Evolutionary conservation across 768 basidiomycete species (phyloP).

Genomic region (Rhodotorula babjevae): DNA sequence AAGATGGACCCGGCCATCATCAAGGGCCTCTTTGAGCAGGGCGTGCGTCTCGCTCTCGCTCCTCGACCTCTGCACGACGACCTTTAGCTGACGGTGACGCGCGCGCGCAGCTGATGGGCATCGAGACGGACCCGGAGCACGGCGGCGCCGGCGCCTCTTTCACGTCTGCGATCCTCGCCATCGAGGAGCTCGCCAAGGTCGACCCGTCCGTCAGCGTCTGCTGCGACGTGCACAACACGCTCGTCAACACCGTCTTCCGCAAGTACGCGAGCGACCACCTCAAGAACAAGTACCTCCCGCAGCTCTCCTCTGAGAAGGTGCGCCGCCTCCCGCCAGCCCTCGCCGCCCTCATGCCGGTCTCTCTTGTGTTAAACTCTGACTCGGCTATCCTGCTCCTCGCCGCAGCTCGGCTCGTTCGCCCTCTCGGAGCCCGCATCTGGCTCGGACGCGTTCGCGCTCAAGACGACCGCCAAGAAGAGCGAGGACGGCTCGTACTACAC

Average conservation of each 20-base stretch:
- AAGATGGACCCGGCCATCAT: constrained; percentile 84
- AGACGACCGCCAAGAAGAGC: constrained; percentile 79
- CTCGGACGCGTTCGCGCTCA: constrained; percentile 93
- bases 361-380: neutral
- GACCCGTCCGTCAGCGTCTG: constrained; percentile 95
- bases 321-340: constrained; percentile 3
- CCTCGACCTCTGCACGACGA: neutral
- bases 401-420: constrained; percentile 89
- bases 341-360: too few relatives aligned
- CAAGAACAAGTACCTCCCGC: constrained; percentile 80
- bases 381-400: neutral
- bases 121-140: constrained; percentile 77
- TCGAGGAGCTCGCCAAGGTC: constrained; percentile 93
- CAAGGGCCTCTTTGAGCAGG: constrained; percentile 86
- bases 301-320: constrained; percentile 72
- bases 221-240: constrained; percentile 97
- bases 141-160: constrained; percentile 88
- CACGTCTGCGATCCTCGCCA: constrained; percentile 88
- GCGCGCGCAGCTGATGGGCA: constrained; percentile 78
- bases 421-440: constrained; percentile 88
- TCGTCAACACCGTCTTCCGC: constrained; percentile 90
- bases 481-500: constrained; percentile 71
- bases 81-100: constrained; percentile 1
- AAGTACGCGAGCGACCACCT: constrained; percentile 78
- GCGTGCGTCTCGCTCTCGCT: constrained; percentile 56